Conservation (phyloP, 2,329 filamentous ascomycete genomes). For the Catunica adiposa region DNA sequence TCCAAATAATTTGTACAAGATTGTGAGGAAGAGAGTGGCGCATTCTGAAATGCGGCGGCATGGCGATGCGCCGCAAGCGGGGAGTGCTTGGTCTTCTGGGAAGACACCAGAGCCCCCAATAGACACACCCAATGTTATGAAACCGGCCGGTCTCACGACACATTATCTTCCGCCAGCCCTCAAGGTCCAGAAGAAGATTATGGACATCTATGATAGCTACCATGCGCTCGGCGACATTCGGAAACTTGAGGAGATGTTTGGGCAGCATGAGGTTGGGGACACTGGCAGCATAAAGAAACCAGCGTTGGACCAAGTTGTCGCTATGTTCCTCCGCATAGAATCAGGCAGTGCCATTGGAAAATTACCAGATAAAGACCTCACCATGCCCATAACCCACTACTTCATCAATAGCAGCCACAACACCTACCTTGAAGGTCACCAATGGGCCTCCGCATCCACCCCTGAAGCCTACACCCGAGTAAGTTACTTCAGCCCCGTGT, state of each 20-base stretch:
- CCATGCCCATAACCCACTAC: constrained; percentile 66
- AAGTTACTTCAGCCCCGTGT: constrained; percentile 20
- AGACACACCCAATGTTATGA: not conserved
- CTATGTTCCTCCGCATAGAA: constrained; percentile 11
- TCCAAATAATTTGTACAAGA: not conserved
- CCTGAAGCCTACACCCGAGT: constrained; percentile 64
- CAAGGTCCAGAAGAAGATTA: constrained; percentile 8
- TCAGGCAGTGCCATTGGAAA: constrained; percentile 25
- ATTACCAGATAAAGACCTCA: constrained; percentile 36
- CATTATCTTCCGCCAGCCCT: constrained; percentile 9
- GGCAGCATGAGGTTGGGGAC: not conserved
- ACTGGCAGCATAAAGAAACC: not conserved
- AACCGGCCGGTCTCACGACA: not conserved
- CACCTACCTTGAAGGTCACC: constrained; percentile 78
- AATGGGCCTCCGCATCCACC: constrained; percentile 61
- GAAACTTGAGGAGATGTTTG: constrained; percentile 1
- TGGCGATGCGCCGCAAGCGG: not conserved
- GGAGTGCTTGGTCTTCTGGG: not conserved
- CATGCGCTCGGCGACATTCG: not conserved
- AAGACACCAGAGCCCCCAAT: not conserved
- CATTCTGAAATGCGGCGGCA: not conserved
- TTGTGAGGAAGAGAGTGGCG: not conserved
- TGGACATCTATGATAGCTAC: constrained; percentile 5
- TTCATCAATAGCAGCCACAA: constrained; percentile 94
- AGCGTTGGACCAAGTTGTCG: not conserved